These are phyloP conservation scores for Boletus sp. DNA, from an alignment of 768 basidiomycete genomes.

Conservation along the genomic window DNA sequence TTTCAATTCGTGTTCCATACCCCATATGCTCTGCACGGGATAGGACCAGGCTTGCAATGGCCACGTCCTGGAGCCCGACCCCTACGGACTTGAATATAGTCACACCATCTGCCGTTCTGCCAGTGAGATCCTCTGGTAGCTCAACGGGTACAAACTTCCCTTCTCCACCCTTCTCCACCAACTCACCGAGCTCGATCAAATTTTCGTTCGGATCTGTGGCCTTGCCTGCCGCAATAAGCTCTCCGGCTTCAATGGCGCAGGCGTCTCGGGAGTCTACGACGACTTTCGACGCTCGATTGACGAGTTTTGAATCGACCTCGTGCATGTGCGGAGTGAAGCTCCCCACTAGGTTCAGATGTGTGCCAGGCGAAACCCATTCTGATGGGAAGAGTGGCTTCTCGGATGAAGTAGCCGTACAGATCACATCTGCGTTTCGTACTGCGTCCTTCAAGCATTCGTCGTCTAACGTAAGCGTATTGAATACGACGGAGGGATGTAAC, in stretches of 20 bases:
- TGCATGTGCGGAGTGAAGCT: constrained; percentile 82
- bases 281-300: constrained; percentile 54
- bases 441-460: constrained; percentile 11
- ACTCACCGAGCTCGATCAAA: constrained; percentile 69
- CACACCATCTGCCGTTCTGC: constrained; percentile 44
- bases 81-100: constrained; percentile 91
- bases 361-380: constrained; percentile 55
- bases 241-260: constrained; percentile 78
- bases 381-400: constrained; percentile 68
- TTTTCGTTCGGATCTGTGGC: constrained; percentile 40
- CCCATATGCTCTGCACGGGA: constrained; percentile 53
- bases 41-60: constrained; percentile 70
- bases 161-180: constrained; percentile 33
- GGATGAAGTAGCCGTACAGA: constrained; percentile 76
- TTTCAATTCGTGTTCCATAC: constrained; percentile 47
- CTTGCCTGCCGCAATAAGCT: constrained; percentile 54
- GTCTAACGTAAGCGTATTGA: constrained; percentile 11
- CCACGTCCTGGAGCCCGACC: constrained; percentile 83
- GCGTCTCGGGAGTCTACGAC: constrained; percentile 76
- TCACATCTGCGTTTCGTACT: constrained; percentile 39
- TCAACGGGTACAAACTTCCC: constrained; percentile 12
- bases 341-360: constrained; percentile 76
- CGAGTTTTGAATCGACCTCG: constrained; percentile 62
- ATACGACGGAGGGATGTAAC: constrained; percentile 25
- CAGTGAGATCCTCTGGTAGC: constrained; percentile 6